These are phyloP conservation scores for Solanum virginianum DNA, from an alignment of 257 asterid genomes.

Conservation along the genomic window DNA sequence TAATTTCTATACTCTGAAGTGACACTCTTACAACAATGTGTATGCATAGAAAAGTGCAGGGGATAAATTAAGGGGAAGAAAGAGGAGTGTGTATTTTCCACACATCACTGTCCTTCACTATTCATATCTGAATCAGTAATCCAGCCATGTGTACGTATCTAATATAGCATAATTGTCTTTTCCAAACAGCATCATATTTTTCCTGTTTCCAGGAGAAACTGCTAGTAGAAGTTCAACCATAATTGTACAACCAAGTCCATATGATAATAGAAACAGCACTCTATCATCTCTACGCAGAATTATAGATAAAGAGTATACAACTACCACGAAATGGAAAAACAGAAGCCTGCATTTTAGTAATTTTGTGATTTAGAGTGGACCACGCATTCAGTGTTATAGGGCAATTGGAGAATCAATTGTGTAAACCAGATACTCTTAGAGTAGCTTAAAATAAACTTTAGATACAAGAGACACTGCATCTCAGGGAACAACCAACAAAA, in stretches of 20 bases:
- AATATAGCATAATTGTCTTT: neutral
- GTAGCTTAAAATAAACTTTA: neutral
- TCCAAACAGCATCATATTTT: neutral
- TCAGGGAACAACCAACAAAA: neutral
- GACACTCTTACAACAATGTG: neutral
- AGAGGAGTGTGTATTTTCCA: neutral
- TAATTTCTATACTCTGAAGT: neutral
- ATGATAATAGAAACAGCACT: neutral
- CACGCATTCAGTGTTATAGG: neutral
- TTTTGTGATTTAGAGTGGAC: neutral
- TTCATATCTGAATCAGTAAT: neutral
- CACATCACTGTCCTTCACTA: neutral
- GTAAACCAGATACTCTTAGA: neutral
- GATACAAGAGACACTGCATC: neutral
- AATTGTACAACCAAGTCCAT: neutral
- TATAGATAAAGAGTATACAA: neutral
- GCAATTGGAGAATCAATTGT: neutral
- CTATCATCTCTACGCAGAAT: neutral
- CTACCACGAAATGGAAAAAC: neutral
- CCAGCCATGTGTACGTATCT: neutral
- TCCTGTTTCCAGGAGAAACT: neutral
- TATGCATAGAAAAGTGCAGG: neutral
- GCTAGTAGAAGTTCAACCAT: neutral
- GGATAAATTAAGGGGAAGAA: neutral
- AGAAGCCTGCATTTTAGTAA: neutral